Evolutionary conservation across 2,329 filamentous ascomycete species (phyloP), one percentile per base, ranked within the genome.

Genomic region (Esteya vermicola): DNA sequence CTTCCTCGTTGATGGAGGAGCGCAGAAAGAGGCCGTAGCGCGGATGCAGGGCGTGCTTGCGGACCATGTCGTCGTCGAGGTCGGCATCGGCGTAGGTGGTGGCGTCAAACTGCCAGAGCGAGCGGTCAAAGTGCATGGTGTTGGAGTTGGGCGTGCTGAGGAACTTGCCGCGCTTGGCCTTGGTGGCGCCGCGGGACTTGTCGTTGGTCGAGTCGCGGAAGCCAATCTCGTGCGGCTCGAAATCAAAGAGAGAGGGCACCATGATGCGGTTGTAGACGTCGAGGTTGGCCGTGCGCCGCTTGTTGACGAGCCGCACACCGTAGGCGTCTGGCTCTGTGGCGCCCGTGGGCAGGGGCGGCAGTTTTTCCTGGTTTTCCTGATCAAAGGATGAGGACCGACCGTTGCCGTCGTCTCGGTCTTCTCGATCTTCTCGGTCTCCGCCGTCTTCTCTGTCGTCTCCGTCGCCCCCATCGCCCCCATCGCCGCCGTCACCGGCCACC

Each of bases 201-300:
- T 72, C 68, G 43, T 76, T 76, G 44, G 64, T 64, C 4, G 69
- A 72, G 48, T 76, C 72, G 19, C 68, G 64, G 52, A 73, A 76
- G 13, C 72, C 72, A 44, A 77, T 76, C 50, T 76, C 70, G 42
- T 65, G 58, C 9, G 67, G 57, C 28, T 68, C 60, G 41, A 64
- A 75, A 38, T 62, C 56, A 45, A 68, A 69, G 1, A 62, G 47
- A 7, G 57, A 57, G 10, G 70, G 70, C 33, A 72, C 56, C 49
- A 75, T 63, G 41, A 75, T 64, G 21, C 67, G 70, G 48, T 71
- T 74, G 50, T 67, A 64, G 21, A 61, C 54, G 27, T 52, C 50
- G n/a, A 51, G 52, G 37, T 61, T 59, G 23, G 54, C 55, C 6
- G 58, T 61, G 44, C 57, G 54, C 30, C 54, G 46, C 44, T 56